These are phyloP conservation scores for Anthracocystis walkeri DNA, from an alignment of 1,284 basidiomycete genomes.

Conservation along the genomic window DNA sequence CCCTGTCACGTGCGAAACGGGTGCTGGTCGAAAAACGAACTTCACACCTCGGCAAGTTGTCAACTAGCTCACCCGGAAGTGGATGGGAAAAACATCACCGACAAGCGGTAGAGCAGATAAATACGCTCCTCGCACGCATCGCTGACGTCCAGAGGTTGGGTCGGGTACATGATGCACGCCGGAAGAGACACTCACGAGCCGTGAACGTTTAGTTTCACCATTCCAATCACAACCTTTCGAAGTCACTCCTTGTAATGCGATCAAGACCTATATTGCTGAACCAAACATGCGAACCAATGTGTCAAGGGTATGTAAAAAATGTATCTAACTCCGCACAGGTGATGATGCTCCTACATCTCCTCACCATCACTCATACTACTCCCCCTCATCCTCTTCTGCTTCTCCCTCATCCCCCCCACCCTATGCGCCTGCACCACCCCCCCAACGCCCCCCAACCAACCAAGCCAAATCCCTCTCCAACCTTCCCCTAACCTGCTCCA, in stretches of 20 bases:
- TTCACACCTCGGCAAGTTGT: conserved; percentile 1
- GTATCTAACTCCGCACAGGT: too few species aligned
- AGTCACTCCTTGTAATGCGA: neutral
- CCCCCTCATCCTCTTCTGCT: conserved; percentile 27
- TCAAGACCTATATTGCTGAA: neutral
- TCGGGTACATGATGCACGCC: neutral
- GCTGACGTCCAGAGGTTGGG: conserved; percentile 11
- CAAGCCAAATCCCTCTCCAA: conserved; percentile 59
- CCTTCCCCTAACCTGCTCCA: conserved; percentile 50
- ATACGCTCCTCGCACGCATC: conserved; percentile 2
- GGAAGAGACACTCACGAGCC: neutral
- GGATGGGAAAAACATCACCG: neutral
- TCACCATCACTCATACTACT: conserved; percentile 48
- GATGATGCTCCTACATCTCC: conserved; percentile 39
- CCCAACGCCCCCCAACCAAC: conserved; percentile 56
- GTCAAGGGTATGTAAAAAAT: neutral
- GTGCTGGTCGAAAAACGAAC: neutral
- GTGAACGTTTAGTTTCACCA: neutral
- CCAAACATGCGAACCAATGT: neutral
- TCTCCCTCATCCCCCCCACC: conserved; percentile 24
- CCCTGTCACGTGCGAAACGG: conserved; percentile 16
- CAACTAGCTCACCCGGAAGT: neutral
- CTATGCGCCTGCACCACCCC: conserved; percentile 10
- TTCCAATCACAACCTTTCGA: neutral
- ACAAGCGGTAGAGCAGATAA: conserved; percentile 7